phyloP scores from a whole-genome alignment of 1,139 yeast genomes.

The Hyphopichia khmerensis region DNA sequence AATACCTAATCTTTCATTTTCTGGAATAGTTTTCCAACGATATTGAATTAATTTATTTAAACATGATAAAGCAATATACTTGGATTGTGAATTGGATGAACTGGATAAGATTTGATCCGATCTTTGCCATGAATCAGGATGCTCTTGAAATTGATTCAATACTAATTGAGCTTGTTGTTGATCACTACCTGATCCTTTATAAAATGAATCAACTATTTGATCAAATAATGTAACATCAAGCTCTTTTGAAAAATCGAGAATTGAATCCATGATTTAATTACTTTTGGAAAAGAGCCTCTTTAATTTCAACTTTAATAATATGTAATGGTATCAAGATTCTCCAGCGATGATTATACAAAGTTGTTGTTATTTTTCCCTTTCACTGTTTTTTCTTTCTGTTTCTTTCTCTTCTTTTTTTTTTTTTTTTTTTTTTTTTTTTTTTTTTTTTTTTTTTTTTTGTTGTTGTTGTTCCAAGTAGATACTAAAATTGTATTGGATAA shows the following conservation, averaged over 20 bases:
- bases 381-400: no score
- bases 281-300: no score
- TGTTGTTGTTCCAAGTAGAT: no score
- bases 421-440: no score
- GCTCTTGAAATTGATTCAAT: slow-evolving; percentile 86
- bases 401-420: no score
- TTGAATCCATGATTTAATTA: slow-evolving; percentile 72
- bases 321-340: neutral
- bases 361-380: no score
- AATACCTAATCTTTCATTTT: slow-evolving; percentile 82
- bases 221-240: slow-evolving; percentile 80
- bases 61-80: slow-evolving; percentile 87
- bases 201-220: slow-evolving; percentile 83
- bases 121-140: slow-evolving; percentile 94
- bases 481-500: no score
- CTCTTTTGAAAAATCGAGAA: slow-evolving; percentile 83
- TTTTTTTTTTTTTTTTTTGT: no score
- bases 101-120: slow-evolving; percentile 86
- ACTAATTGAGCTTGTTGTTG: slow-evolving; percentile 83
- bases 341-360: no score
- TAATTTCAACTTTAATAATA: neutral
- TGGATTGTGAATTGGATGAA: slow-evolving; percentile 79
- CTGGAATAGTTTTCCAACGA: slow-evolving; percentile 91
- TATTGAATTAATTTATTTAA: slow-evolving; percentile 87
- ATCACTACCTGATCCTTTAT: slow-evolving; percentile 69